Conservation (phyloP, 495 filamentous ascomycete genomes). For the Talaromyces ruber region DNA sequence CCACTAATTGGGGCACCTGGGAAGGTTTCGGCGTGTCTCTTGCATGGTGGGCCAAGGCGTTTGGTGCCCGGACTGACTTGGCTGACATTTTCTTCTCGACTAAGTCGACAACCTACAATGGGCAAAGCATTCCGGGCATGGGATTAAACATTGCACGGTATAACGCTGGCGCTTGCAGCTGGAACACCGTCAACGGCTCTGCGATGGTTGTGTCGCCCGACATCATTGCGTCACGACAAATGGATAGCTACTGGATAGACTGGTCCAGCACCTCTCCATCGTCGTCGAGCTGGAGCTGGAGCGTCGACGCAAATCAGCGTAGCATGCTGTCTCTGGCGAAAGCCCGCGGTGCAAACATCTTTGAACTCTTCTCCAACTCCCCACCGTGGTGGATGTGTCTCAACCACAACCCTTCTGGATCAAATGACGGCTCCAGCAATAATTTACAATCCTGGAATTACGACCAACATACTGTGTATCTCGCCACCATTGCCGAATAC, state of each 20-base stretch:
- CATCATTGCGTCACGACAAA: conserved; percentile 22
- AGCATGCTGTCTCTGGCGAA: conserved; percentile 23
- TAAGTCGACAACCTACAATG: conserved; percentile 11
- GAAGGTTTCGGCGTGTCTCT: conserved; percentile 32
- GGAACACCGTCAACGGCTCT: conserved; percentile 21
- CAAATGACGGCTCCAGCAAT: conserved; percentile 12
- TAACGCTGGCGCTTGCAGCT: conserved; percentile 26
- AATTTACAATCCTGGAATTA: conserved; percentile 32
- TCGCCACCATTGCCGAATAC: conserved; percentile 30
- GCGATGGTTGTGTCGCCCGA: conserved; percentile 23
- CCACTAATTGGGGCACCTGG: conserved; percentile 25
- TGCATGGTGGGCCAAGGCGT: conserved; percentile 30
- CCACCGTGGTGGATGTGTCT: conserved; percentile 33
- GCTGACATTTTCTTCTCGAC: conserved; percentile 26
- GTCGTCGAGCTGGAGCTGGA: not conserved
- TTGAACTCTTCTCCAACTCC: conserved; percentile 32
- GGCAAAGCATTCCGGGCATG: conserved; percentile 20
- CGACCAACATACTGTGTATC: conserved; percentile 23
- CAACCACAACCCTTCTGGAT: conserved; percentile 29
- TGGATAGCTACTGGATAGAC: conserved; percentile 26
- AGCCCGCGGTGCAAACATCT: conserved; percentile 19
- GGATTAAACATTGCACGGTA: conserved; percentile 32
- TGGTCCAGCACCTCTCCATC: not conserved
- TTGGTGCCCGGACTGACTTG: conserved; percentile 24
- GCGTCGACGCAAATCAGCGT: conserved; percentile 1